Evolutionary conservation across 2,329 filamentous ascomycete genomes (phyloP), one percentile per base, ranked within the genome.

Genomic region (Colletotrichum sidae): DNA sequence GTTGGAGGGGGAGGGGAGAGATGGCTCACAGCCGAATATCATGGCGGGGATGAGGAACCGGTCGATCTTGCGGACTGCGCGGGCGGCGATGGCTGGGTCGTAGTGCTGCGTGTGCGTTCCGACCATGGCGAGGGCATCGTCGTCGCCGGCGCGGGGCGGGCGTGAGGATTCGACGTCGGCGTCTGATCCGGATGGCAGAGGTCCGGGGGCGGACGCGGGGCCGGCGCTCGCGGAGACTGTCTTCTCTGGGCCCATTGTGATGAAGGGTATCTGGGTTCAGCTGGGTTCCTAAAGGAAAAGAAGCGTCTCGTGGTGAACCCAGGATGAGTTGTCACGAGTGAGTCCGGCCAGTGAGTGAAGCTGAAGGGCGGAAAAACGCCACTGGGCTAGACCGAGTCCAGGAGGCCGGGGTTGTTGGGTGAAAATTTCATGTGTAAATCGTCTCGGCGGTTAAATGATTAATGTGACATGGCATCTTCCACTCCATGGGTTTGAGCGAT

Each of bases 21-120:
- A 25, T 7, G 38, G 58, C 67, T 49, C 63, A 76, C 79, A 82
- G 55, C 82, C 82, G 70, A 89, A 71, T 25, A 85, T 81, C 89
- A 92, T 92, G 11, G 86, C 84, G 0, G 90, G 90, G 39, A 92
- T 90, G 50, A 92, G 76, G 67, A 89, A 89, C 68, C 81, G 77
- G 70, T 92, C 90, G 55, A 91, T 90, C 77, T 91, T 92, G 52
- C 86, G 80, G 33, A 91, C 76, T 8, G 90, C 88, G 51, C 84
- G 81, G 15, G 79, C 82, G 63, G 85, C 84, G 1, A 88, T 75
- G 0, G 74, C 78, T 0, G 85, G 83, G 70, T 91, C 88, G 49
- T 89, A 80, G 4, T 75, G 72, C 67, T 84, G 83, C 4, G 79
- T 78, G 69, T 83, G 79, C 65, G 89, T 85, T 33, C 88, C 86